Evolutionary conservation across 257 asterid genomes (phyloP), one percentile per base, ranked within the genome.

Genomic region (Plectranthus barbatus): DNA sequence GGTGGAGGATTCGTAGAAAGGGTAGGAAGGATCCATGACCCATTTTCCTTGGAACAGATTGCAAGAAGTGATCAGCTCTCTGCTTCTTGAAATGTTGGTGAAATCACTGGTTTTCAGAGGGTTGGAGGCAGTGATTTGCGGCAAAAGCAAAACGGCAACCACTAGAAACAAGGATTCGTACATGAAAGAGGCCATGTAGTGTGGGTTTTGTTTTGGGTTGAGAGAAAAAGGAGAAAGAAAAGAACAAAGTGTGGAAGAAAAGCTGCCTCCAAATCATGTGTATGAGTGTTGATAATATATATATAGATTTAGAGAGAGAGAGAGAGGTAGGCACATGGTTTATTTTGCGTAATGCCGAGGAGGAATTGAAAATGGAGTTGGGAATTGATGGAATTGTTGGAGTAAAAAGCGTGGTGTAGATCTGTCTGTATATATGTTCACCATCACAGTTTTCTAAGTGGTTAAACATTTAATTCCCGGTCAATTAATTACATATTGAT

Each of bases 31-130:
- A 65, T 83, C 90, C 17, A 67, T 1, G 7, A 64, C 85, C 95
- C 95, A 87, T 66, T 62, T 77, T 1, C 95, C 95, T 57, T 67
- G 79, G 51, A 82, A 87, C 54, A 84, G 58, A 33, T 84, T 83
- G 78, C 95, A 87, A 1, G 87, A 77, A 24, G 33, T 51, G 54
- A 52, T 18, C 2, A 73, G 26, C 47, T 53, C 68, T 60, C 76
- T 71, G 21, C 40, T 55, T 21, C 66, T 63, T 11, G 7, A 12
- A 33, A 20, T 51, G 64, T 39, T 56, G 31, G 3, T 72, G 56
- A 74, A 50, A 68, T 66, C 72, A 36, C 31, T 69, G 5, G 45
- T 67, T 33, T 33, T 67, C 39, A 72, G 54, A 44, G 41, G 9
- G 45, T 51, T 50, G 0, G 76, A 60, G 26, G 45, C 23, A 18